phyloP scores from a whole-genome alignment of 116 monocot genomes.

The Zostera marina region DNA sequence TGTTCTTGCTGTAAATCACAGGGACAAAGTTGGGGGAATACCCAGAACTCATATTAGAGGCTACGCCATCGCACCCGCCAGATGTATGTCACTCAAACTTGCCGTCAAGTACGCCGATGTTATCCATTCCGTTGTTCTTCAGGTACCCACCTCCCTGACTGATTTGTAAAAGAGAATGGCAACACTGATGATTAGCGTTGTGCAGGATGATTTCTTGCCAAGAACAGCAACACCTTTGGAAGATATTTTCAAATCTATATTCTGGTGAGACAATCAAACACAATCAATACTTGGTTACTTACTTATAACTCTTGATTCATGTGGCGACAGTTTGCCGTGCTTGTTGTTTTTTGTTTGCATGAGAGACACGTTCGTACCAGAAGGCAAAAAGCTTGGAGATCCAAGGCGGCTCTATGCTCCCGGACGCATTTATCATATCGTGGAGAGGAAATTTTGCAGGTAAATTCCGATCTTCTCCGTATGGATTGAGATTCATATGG shows the following conservation, averaged over 20 bases:
- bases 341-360: conserved; percentile 50
- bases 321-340: conserved; percentile 63
- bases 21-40: conserved; percentile 40
- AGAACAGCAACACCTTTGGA: conserved; percentile 93
- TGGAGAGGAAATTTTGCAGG: conserved; percentile 94
- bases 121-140: conserved; percentile 58
- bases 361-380: conserved; percentile 87
- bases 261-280: conserved; percentile 35
- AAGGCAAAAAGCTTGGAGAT: conserved; percentile 68
- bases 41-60: conserved; percentile 43
- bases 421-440: conserved; percentile 89
- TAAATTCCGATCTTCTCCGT: conserved; percentile 9
- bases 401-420: conserved; percentile 94
- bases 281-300: neutral
- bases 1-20: conserved; percentile 44
- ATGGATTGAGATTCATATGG: neutral
- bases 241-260: conserved; percentile 78
- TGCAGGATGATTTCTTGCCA: conserved; percentile 96
- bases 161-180: too few relatives aligned
- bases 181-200: neutral
- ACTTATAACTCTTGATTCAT: neutral
- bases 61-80: conserved; percentile 69
- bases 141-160: conserved; percentile 32
- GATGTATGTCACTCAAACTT: conserved; percentile 88
- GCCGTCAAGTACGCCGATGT: conserved; percentile 97